These are phyloP conservation scores for Cyclostephanos invisitatus DNA, from an alignment of 108 stramenopile species.

Conservation along the genomic window DNA sequence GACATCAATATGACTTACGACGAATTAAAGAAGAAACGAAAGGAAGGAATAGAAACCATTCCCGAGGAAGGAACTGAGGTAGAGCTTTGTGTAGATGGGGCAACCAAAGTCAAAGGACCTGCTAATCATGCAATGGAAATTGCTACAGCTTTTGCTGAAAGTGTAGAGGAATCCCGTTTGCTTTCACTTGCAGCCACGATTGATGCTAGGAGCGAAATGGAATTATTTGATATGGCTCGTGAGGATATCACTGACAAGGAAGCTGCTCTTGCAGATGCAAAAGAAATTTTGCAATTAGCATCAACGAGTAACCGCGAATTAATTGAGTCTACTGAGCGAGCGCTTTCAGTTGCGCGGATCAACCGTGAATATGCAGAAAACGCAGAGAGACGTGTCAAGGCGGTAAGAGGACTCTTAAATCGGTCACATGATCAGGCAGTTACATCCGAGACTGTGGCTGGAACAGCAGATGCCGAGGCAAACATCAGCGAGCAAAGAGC, in stretches of 20 bases:
- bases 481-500: constrained; percentile 85
- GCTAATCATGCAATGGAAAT: constrained; percentile 61
- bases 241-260: constrained; percentile 54
- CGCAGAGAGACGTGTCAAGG: constrained; percentile 53
- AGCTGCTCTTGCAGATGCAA: constrained; percentile 55
- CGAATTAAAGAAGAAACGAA: constrained; percentile 37
- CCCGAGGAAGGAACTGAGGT: constrained; percentile 48
- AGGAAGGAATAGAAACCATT: constrained; percentile 2
- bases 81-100: constrained; percentile 42
- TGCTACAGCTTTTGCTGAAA: constrained; percentile 62
- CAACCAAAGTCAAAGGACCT: constrained; percentile 44
- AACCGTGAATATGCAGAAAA: constrained; percentile 71
- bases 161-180: constrained; percentile 55
- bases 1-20: constrained; percentile 45
- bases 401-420: constrained; percentile 55
- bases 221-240: constrained; percentile 55
- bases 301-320: constrained; percentile 45
- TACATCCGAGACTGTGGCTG: constrained; percentile 73
- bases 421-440: constrained; percentile 54
- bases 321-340: constrained; percentile 58
- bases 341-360: constrained; percentile 58
- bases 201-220: constrained; percentile 59
- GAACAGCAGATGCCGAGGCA: constrained; percentile 78
- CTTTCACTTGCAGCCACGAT: constrained; percentile 49
- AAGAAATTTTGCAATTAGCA: constrained; percentile 48